phyloP scores from a whole-genome alignment of 2,329 filamentous ascomycete genomes.

The Podosphaera aphanis region DNA sequence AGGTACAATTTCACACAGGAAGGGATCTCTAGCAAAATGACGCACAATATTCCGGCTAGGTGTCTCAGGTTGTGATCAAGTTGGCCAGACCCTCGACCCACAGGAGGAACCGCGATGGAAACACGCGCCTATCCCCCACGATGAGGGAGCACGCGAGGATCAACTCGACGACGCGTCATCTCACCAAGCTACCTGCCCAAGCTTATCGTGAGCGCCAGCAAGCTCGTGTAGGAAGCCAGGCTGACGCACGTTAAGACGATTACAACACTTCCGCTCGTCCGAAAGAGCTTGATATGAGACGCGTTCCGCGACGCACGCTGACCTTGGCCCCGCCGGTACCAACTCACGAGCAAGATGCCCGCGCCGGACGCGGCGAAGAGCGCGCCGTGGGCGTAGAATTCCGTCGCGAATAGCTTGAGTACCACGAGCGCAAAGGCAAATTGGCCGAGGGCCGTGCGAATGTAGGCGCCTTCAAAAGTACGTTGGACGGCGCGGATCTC shows the following conservation, averaged over 20 bases:
- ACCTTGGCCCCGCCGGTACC: slow-evolving; percentile 73
- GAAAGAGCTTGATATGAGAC: slow-evolving; percentile 29
- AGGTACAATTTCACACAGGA: too few relatives aligned
- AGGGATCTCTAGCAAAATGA: too few relatives aligned
- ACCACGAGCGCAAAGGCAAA: slow-evolving; percentile 91
- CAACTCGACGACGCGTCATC: too few relatives aligned
- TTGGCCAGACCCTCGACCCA: too few relatives aligned
- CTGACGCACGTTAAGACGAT: slow-evolving; percentile 32
- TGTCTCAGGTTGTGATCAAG: too few relatives aligned
- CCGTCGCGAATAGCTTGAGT: slow-evolving; percentile 84
- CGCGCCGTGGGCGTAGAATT: slow-evolving; percentile 94
- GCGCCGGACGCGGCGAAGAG: slow-evolving; percentile 82
- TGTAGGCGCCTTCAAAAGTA: slow-evolving; percentile 92
- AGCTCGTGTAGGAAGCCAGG: slow-evolving; percentile 30
- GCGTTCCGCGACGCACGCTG: slow-evolving; percentile 40
- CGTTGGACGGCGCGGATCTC: slow-evolving; percentile 87
- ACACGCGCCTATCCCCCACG: too few relatives aligned
- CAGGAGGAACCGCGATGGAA: too few relatives aligned
- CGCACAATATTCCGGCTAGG: too few relatives aligned
- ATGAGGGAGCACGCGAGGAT: too few relatives aligned
- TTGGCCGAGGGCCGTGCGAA: slow-evolving; percentile 79
- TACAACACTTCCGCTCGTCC: slow-evolving; percentile 40
- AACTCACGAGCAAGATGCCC: slow-evolving; percentile 58
- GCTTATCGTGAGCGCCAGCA: slow-evolving; percentile 31
- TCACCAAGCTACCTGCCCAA: slow-evolving; percentile 4